phyloP scores from a whole-genome alignment of 306 rosid genomes.

The Casuarina equisetifolia region DNA sequence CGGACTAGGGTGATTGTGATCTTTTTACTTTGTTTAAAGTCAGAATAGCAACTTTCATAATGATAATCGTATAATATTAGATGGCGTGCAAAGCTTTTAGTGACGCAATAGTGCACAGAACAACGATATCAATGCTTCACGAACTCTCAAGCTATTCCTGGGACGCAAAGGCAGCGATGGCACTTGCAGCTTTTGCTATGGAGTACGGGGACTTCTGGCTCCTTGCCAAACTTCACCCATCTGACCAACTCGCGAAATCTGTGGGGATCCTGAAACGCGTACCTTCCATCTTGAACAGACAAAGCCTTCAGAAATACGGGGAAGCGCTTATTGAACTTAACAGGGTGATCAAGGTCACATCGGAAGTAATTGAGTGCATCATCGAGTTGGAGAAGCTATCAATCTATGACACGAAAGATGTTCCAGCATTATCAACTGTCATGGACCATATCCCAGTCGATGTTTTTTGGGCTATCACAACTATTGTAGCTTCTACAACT shows the following conservation, averaged over 20 bases:
- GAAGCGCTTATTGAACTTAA: slow-evolving; percentile 48
- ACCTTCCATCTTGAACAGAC: slow-evolving; percentile 43
- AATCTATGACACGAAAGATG: slow-evolving; percentile 33
- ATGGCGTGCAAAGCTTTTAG: slow-evolving; percentile 59
- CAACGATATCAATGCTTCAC: slow-evolving; percentile 53
- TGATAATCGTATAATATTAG: slow-evolving; percentile 23
- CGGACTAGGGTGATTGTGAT: neutral
- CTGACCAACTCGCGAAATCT: slow-evolving; percentile 57
- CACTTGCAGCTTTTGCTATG: slow-evolving; percentile 66
- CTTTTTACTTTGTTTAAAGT: neutral
- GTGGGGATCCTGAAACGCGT: slow-evolving; percentile 51
- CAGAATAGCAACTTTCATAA: too few relatives aligned
- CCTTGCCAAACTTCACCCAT: slow-evolving; percentile 40
- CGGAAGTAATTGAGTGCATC: slow-evolving; percentile 48
- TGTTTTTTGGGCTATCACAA: slow-evolving; percentile 63
- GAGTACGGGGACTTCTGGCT: slow-evolving; percentile 76
- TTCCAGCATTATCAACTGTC: slow-evolving; percentile 39
- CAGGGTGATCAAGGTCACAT: slow-evolving; percentile 40
- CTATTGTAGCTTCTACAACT: slow-evolving; percentile 46
- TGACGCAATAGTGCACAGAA: slow-evolving; percentile 52
- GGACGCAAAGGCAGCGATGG: slow-evolving; percentile 67
- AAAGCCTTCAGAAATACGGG: slow-evolving; percentile 32
- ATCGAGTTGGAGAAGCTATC: slow-evolving; percentile 44
- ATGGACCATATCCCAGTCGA: slow-evolving; percentile 44
- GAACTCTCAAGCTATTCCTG: slow-evolving; percentile 48